Conservation (phyloP, 108 stramenopile genomes). For the Asterionellopsis glacialis region DNA sequence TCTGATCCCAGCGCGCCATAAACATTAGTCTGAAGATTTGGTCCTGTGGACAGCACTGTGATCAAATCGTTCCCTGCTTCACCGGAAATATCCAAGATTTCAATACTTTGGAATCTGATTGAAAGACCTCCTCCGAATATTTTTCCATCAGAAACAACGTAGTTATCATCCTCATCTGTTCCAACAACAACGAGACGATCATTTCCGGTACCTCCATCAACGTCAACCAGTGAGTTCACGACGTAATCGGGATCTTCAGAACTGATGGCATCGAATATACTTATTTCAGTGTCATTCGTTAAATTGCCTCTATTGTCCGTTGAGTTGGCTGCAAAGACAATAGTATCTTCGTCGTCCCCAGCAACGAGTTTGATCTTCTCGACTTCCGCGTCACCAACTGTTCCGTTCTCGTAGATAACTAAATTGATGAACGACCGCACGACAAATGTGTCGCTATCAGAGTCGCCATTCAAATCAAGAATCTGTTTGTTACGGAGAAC, state of each 20-base stretch:
- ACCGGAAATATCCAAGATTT: conserved; percentile 19
- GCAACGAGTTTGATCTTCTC: too few relatives aligned
- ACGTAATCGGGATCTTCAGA: conserved; percentile 17
- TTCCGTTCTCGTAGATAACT: conserved; percentile 5
- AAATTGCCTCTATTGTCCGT: too few relatives aligned
- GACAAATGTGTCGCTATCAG: conserved; percentile 27
- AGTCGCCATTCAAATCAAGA: conserved; percentile 39
- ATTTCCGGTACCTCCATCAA: conserved; percentile 31
- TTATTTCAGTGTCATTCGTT: background rate
- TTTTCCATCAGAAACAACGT: conserved; percentile 30
- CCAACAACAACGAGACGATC: conserved; percentile 24
- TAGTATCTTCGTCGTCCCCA: too few relatives aligned
- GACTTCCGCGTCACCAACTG: background rate
- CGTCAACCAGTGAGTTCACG: conserved; percentile 27
- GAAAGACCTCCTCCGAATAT: conserved; percentile 28
- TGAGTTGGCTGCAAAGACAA: too few relatives aligned
- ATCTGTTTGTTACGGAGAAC: conserved; percentile 17
- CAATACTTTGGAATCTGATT: conserved; percentile 25
- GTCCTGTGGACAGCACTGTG: conserved; percentile 27
- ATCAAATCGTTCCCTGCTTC: conserved; percentile 32
- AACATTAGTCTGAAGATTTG: conserved; percentile 3
- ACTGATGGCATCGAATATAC: conserved; percentile 4
- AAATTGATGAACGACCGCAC: conserved; percentile 28
- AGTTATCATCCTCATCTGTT: conserved; percentile 26
- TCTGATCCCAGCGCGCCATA: conserved; percentile 27